Conservation (phyloP, 2,329 filamentous ascomycete species). For the Didymella pinodella region DNA sequence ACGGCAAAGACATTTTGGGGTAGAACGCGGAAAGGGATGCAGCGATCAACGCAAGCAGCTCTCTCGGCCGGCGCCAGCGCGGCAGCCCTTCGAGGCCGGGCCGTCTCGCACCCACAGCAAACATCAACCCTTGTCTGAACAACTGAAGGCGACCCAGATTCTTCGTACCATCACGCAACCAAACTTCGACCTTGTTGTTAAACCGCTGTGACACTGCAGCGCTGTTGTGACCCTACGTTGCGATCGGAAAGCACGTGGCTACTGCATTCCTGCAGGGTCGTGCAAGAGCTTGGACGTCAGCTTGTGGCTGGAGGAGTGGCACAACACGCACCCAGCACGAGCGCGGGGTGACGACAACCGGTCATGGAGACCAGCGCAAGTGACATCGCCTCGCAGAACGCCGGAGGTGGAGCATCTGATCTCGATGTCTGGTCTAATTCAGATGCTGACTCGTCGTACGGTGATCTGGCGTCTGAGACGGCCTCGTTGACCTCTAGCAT, state of each 20-base stretch:
- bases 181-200: constrained; percentile 11
- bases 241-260: constrained; percentile 13
- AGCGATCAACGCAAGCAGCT: constrained; percentile 10
- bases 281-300: constrained; percentile 14
- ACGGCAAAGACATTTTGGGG: constrained; percentile 2
- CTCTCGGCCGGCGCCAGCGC: constrained; percentile 15
- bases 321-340: constrained; percentile 16
- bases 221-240: constrained; percentile 17
- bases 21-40: constrained; percentile 3
- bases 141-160: constrained; percentile 7
- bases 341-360: neutral
- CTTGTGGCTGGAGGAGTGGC: constrained; percentile 17
- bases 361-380: constrained; percentile 24
- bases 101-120: constrained; percentile 9
- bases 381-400: constrained; percentile 17
- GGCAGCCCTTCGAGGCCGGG: constrained; percentile 6
- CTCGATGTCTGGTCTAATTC: constrained; percentile 28
- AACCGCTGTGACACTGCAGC: constrained; percentile 16
- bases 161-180: constrained; percentile 4
- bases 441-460: constrained; percentile 34
- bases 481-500: constrained; percentile 40
- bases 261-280: constrained; percentile 17
- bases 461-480: constrained; percentile 34
- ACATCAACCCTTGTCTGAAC: constrained; percentile 14
- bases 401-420: constrained; percentile 14